Evolutionary conservation across 2,329 filamentous ascomycete genomes (phyloP), one percentile per base, ranked within the genome.

Genomic region (Escovopsis sp.): DNA sequence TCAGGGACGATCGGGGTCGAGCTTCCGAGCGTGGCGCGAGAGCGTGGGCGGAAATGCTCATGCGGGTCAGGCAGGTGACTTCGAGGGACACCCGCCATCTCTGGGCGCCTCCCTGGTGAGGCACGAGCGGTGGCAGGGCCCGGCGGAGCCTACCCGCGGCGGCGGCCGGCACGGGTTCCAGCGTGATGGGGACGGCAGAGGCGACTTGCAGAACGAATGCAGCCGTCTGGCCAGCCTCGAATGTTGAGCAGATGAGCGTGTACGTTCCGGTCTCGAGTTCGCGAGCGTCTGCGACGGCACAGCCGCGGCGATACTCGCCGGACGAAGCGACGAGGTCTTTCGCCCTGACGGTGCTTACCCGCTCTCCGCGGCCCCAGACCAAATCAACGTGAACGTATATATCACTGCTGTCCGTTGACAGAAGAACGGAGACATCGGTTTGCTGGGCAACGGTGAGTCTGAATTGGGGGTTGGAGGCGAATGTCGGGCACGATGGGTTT

Each of bases 191-290:
- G 2, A 60, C 52, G 36, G 68, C 72, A 25, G 79, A 77, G 32
- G 77, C 76, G n/a, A 94, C 66, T 38, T 76, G 72, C 8, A 98
- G 64, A 1, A 68, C 72, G 49, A 92, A 96, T 33, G 68, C 66
- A 4, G 80, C 82, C 1, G 73, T 63, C 49, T 92, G 83, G 8
- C 79, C 79, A 0, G 79, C 69, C 42, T 93, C 85, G 53, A 92
- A 96, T 0, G 88, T 93, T 3, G 85, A 94, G 52, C 81, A 88
- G 6, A 94, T 79, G 37, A 94, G 68, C 0, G 84, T 94, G 55
- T 96, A 98, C 0, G 66, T 66, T 0, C 88, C 88, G 1, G 72
- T 61, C 27, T 76, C 73, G 14, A 94, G 60, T 15, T 61, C 43
- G 49, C 48, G 54, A 45, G 71, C 60, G 41, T 82, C 72, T 3